These are phyloP conservation scores for Venturia aucupariae DNA, from an alignment of 2,329 filamentous ascomycete genomes.

Conservation along the genomic window DNA sequence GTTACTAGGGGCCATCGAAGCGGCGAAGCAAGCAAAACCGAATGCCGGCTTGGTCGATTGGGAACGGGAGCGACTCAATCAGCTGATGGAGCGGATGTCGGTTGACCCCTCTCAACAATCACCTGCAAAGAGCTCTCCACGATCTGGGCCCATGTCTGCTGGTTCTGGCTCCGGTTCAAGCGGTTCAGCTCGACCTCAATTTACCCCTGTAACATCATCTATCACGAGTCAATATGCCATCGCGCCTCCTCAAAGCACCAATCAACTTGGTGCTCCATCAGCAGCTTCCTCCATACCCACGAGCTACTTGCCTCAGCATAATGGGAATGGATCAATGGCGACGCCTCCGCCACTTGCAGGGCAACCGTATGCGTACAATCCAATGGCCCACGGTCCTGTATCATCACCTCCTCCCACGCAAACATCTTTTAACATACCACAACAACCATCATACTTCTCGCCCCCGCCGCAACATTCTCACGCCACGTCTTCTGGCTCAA, in stretches of 20 bases:
- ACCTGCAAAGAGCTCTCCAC: constrained; percentile 22
- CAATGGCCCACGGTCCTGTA: constrained; percentile 11
- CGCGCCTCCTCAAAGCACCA: constrained; percentile 3
- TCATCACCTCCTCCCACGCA: constrained; percentile 12
- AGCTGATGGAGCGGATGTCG: constrained; percentile 92
- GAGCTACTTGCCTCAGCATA: constrained; percentile 22
- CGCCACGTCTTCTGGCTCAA: constrained; percentile 40
- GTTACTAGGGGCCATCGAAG: constrained; percentile 79
- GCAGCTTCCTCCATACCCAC: constrained; percentile 24
- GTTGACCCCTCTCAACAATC: constrained; percentile 49
- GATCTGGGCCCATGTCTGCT: constrained; percentile 22
- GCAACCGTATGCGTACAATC: constrained; percentile 12
- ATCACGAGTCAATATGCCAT: constrained; percentile 37
- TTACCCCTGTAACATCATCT: constrained; percentile 40
- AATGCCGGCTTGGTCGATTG: constrained; percentile 58
- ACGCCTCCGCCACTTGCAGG: constrained; percentile 18
- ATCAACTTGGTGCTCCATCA: constrained; percentile 23
- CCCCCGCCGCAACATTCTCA: constrained; percentile 34
- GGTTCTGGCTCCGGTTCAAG: constrained; percentile 33
- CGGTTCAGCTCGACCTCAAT: constrained; percentile 36
- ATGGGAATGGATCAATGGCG: constrained; percentile 19
- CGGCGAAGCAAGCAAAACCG: constrained; percentile 55
- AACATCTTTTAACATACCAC: constrained; percentile 21
- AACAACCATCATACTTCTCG: constrained; percentile 25
- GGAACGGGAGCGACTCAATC: constrained; percentile 75